phyloP scores from a whole-genome alignment of 768 basidiomycete genomes.

The Tephrocybe sp. region DNA sequence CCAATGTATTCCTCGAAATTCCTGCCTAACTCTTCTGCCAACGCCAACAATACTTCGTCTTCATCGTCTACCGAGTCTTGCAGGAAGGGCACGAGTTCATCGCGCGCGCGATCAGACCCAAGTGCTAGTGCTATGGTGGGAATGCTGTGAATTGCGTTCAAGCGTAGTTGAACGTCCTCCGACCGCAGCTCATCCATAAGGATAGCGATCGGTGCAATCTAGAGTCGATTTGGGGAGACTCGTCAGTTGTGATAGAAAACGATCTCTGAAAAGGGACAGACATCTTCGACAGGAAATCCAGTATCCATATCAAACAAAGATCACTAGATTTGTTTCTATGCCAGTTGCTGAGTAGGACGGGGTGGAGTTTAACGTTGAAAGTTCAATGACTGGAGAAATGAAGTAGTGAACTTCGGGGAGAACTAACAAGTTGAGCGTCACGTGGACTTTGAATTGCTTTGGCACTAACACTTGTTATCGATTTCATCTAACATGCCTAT shows the following conservation, averaged over 20 bases:
- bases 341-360: neutral
- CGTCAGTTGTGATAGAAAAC: constrained; percentile 11
- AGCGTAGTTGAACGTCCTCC: constrained; percentile 93
- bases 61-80: constrained; percentile 99
- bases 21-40: constrained; percentile 92
- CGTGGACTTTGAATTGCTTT: too few relatives aligned
- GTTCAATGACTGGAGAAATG: neutral
- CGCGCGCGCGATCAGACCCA: constrained; percentile 90
- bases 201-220: constrained; percentile 94
- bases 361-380: neutral
- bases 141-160: constrained; percentile 96
- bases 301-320: constrained; percentile 50
- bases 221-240: constrained; percentile 12
- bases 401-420: too few relatives aligned
- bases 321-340: neutral
- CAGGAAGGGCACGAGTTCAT: constrained; percentile 94
- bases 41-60: constrained; percentile 93
- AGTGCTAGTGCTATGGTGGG: constrained; percentile 97
- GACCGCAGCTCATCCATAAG: constrained; percentile 98
- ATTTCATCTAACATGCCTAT: constrained; percentile 47
- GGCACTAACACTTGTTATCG: too few relatives aligned
- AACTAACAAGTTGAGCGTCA: too few relatives aligned
- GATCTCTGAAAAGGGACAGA: constrained; percentile 32
- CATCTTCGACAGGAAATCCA: constrained; percentile 67
- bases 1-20: constrained; percentile 95